Conservation (phyloP, 371 early-diverging fungal genomes). For the Globomyces sp. region DNA sequence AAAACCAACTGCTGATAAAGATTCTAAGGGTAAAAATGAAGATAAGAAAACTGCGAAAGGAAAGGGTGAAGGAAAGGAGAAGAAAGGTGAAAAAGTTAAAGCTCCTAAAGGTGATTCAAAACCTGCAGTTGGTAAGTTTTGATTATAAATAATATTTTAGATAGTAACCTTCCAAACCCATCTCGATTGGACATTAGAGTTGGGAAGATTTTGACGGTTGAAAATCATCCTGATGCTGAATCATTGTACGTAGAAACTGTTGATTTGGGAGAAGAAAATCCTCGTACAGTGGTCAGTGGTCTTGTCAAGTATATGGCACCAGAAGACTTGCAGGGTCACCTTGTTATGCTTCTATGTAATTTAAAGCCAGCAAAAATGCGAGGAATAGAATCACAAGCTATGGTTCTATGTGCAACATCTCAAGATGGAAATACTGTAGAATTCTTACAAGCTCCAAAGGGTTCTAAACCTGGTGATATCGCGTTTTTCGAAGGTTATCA, state of each 20-base stretch:
- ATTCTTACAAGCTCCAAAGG: constrained; percentile 81
- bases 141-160: background rate
- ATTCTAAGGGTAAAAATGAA: background rate
- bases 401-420: constrained; percentile 84
- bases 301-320: constrained; percentile 84
- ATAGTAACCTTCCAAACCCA: constrained; percentile 8
- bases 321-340: constrained; percentile 73
- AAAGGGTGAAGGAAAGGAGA: background rate
- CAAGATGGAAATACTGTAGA: constrained; percentile 76
- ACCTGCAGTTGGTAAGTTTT: background rate
- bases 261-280: constrained; percentile 81
- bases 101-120: background rate
- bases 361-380: constrained; percentile 93
- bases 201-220: constrained; percentile 74
- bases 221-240: constrained; percentile 90
- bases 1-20: background rate
- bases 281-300: constrained; percentile 88
- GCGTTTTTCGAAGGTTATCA: constrained; percentile 81
- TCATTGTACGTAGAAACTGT: constrained; percentile 89
- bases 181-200: constrained; percentile 54
- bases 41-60: background rate
- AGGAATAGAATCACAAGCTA: constrained; percentile 87
- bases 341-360: constrained; percentile 73
- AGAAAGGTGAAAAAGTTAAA: constrained; percentile 1
- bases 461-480: constrained; percentile 80